Conservation (phyloP, 306 rosid species). For the Ceratonia siliqua region DNA sequence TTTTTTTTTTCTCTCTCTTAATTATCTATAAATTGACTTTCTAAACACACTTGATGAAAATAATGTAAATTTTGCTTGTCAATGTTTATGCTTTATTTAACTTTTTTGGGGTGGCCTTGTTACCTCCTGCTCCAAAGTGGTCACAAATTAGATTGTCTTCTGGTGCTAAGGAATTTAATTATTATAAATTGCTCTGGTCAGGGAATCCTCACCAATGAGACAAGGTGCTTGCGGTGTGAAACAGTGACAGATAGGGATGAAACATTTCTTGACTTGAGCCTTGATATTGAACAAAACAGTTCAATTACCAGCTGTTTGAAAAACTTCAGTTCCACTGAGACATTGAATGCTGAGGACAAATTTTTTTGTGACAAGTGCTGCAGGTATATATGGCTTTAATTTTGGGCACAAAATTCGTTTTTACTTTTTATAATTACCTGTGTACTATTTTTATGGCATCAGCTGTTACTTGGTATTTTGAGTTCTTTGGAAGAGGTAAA, state of each 20-base stretch:
- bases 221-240: constrained; percentile 97
- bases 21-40: not conserved
- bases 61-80: constrained; percentile 1
- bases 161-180: constrained; percentile 39
- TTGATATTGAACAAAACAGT: constrained; percentile 98
- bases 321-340: constrained; percentile 98
- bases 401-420: constrained; percentile 4
- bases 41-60: constrained; percentile 15
- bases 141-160: not conserved
- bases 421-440: not conserved
- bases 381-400: constrained; percentile 59
- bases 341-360: constrained; percentile 95
- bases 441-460: constrained; percentile 4
- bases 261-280: constrained; percentile 96
- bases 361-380: constrained; percentile 99
- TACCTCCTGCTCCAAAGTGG: not conserved
- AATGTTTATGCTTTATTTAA: not conserved
- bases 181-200: constrained; percentile 48
- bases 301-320: constrained; percentile 98
- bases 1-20: not conserved
- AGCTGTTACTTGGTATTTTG: constrained; percentile 28
- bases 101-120: not conserved
- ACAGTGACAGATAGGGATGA: constrained; percentile 98
- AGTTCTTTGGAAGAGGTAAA: constrained; percentile 23
- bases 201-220: constrained; percentile 99